phyloP scores from a whole-genome alignment of 805 yeast genomes.

The Candida qinlingensis region DNA sequence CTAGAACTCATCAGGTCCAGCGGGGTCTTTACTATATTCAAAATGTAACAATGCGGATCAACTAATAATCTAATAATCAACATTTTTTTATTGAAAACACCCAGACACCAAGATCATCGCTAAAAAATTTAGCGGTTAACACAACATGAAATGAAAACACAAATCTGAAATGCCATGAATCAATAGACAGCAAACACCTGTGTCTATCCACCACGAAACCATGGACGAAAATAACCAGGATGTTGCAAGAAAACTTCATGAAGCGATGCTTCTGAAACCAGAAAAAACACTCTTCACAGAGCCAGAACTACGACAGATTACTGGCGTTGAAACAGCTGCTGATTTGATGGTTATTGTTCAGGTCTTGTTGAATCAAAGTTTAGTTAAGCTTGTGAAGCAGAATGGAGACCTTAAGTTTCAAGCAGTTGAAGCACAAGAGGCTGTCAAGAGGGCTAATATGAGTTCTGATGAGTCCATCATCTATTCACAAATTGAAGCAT shows the following conservation, averaged over 20 bases:
- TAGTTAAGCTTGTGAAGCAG: conserved; percentile 63
- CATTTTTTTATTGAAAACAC: neutral
- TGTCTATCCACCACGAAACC: neutral
- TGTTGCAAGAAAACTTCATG: conserved; percentile 54
- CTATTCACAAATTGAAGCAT: conserved; percentile 84
- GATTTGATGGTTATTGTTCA: conserved; percentile 47
- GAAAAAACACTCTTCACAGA: conserved; percentile 56
- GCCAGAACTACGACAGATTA: conserved; percentile 55
- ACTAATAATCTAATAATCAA: too few relatives aligned
- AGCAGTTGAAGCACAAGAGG: conserved; percentile 69
- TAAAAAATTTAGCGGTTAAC: neutral
- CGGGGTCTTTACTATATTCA: too few relatives aligned
- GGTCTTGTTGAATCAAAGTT: conserved; percentile 48
- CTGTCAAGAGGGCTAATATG: conserved; percentile 74
- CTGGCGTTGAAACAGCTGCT: conserved; percentile 33
- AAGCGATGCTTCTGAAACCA: conserved; percentile 51
- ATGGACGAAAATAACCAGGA: conserved; percentile 24
- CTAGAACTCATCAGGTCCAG: conserved; percentile 8
- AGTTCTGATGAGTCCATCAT: conserved; percentile 83
- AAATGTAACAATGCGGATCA: too few relatives aligned
- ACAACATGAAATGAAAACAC: too few relatives aligned
- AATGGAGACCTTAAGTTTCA: conserved; percentile 69
- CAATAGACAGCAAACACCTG: too few relatives aligned
- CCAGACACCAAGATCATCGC: conserved; percentile 6
- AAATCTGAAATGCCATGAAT: too few relatives aligned